phyloP scores from a whole-genome alignment of 441 rosid species.

The Oxalis stricta region DNA sequence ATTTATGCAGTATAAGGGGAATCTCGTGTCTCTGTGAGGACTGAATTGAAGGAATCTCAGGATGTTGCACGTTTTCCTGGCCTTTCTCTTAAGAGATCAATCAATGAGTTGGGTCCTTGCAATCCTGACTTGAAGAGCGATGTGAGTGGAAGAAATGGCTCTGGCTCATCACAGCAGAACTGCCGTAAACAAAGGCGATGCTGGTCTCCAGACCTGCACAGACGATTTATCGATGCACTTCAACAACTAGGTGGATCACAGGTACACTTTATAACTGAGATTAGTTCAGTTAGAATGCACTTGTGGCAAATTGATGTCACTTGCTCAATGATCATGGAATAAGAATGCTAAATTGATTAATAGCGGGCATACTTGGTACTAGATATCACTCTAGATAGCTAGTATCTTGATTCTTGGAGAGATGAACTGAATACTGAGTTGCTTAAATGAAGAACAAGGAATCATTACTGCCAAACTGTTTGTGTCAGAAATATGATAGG shows the following conservation, averaged over 20 bases:
- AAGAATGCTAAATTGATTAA: no score
- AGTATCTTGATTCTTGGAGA: no score
- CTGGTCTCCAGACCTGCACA: constrained; percentile 55
- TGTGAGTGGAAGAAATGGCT: constrained; percentile 2
- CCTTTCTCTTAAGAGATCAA: constrained; percentile 19
- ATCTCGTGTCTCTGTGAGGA: background rate
- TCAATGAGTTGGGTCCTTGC: constrained; percentile 14
- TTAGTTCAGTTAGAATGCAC: background rate
- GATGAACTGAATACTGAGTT: no score
- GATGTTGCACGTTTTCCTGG: constrained; percentile 5
- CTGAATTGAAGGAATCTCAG: background rate
- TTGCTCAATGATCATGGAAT: background rate
- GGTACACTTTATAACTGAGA: constrained; percentile 1
- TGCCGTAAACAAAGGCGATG: constrained; percentile 34
- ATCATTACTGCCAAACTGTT: no score
- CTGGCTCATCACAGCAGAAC: constrained; percentile 14
- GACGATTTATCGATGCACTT: constrained; percentile 41
- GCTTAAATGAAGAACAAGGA: no score
- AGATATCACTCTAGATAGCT: no score
- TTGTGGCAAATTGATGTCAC: background rate
- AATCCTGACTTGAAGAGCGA: constrained; percentile 8
- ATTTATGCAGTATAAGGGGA: constrained; percentile 29
- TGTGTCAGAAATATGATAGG: no score
- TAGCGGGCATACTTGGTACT: no score
- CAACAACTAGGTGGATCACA: constrained; percentile 47